Base-by-base conservation (phyloP, 352 stramenopile species). In the Blastocystis sp. region DNA sequence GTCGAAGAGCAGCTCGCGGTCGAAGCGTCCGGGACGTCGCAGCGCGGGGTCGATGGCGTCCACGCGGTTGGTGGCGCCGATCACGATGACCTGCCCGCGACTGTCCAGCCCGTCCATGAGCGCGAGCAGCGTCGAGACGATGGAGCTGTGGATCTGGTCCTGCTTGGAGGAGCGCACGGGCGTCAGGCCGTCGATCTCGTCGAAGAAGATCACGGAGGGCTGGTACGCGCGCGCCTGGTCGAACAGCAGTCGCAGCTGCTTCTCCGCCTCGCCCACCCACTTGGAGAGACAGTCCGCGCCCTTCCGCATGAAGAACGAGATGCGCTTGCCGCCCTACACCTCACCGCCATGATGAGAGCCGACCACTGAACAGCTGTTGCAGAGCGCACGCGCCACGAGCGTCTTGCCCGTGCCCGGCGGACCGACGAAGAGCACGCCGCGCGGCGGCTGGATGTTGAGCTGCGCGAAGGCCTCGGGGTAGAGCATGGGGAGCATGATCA, bases 51-150 rank as follows among this genome's bases (percentile, higher is more conserved):
- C 97, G 51, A 99, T 95, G 1, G 94, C 94, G 91, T 96, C 95
- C 6, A 98, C 92, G n/a, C 96, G 93, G 90, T 99, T 99, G 0
- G 97, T 99, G 3, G 97, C 97, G 21, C 94, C 97, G 79, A 99
- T 95, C n/a, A 99, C 96, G 33, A 99, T 93, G 0, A 99, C 96
- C 24, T 90, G 81, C n/a, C 91, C 91, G 19, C 91, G 80, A 65
- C 39, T 90, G 71, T 93, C 91, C 39, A 93, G 78, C 37, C 95
- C 95, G 70, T 98, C 95, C 95, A 98, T 98, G 26, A 97, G 91
- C 35, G 95, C 95, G 21, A 98, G 91, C 80, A 98, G 90, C 2
- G 95, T 98, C 3, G 95, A 97, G 35, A 98, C 94, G 50, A 98
- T 96, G 1, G 94, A 96, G 3, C 94, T 94, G 90, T 97, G 95